A percentile compares a stretch with the other conserved stretches of the same genome.
Conservation (phyloP, 441 rosid species). For the Arabidopsis lyrata region DNA sequence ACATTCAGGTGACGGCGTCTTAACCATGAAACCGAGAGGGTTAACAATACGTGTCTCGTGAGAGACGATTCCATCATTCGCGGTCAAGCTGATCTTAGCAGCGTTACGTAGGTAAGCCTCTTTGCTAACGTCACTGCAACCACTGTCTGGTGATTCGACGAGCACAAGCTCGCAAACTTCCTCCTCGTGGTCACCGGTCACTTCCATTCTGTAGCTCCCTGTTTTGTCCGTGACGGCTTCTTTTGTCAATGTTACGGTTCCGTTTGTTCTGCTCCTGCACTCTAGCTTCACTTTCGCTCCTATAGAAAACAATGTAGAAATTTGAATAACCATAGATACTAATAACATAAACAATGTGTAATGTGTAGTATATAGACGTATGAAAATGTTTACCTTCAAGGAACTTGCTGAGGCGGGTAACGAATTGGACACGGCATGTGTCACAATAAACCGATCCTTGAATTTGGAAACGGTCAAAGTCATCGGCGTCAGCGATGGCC, state of each 20-base stretch:
- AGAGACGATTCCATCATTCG: constrained; percentile 52
- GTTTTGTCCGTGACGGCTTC: constrained; percentile 51
- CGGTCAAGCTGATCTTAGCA: constrained; percentile 54
- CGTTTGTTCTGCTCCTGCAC: constrained; percentile 54
- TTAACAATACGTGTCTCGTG: constrained; percentile 49
- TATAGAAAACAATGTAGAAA: background rate
- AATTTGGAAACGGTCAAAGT: constrained; percentile 45
- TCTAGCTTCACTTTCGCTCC: constrained; percentile 61
- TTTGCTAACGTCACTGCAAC: constrained; percentile 49
- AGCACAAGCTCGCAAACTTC: constrained; percentile 57
- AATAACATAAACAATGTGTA: background rate
- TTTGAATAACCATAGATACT: background rate
- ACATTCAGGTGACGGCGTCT: constrained; percentile 51
- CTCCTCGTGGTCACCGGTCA: constrained; percentile 63
- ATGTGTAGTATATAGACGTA: background rate
- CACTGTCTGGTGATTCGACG: constrained; percentile 48
- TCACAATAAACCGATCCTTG: constrained; percentile 68
- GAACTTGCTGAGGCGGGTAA: constrained; percentile 55
- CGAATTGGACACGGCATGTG: constrained; percentile 68
- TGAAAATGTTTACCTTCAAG: constrained; percentile 44
- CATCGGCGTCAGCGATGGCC: constrained; percentile 42
- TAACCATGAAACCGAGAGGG: constrained; percentile 62
- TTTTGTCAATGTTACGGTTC: constrained; percentile 40
- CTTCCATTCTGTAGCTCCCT: constrained; percentile 53
- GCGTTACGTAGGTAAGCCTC: constrained; percentile 46